Conservation (phyloP, 2,329 filamentous ascomycete species). For the Pseudogymnoascus sp. region DNA sequence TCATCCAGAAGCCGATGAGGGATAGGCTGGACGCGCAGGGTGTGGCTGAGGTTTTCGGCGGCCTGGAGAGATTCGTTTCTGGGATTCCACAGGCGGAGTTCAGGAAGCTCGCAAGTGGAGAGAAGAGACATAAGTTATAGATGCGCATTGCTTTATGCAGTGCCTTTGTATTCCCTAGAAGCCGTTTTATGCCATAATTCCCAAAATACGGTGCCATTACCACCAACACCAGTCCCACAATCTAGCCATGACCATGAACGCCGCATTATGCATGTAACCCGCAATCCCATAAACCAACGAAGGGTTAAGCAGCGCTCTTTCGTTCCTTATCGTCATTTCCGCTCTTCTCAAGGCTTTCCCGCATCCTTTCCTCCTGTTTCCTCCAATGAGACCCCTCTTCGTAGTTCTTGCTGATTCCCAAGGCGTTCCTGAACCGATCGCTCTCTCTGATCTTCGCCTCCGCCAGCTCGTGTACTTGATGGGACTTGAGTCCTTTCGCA, state of each 20-base stretch:
- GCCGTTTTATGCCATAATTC: constrained; percentile 1
- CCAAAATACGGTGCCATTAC: neutral
- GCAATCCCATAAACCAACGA: neutral
- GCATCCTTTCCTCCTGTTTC: constrained; percentile 67
- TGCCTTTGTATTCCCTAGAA: constrained; percentile 11
- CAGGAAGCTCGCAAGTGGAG: constrained; percentile 70
- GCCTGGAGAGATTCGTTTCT: constrained; percentile 64
- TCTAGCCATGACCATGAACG: neutral
- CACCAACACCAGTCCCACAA: neutral
- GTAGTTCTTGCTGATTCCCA: constrained; percentile 82
- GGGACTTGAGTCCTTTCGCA: constrained; percentile 66
- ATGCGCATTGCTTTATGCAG: constrained; percentile 3
- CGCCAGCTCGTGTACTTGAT: constrained; percentile 94
- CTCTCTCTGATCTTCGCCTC: constrained; percentile 95
- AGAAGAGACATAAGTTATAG: constrained; percentile 92
- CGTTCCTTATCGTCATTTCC: constrained; percentile 13
- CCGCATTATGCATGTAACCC: constrained; percentile 8
- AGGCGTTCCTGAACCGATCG: constrained; percentile 75
- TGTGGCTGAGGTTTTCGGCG: constrained; percentile 77
- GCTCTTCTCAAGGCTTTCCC: constrained; percentile 38
- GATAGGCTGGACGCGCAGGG: constrained; percentile 71
- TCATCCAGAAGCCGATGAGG: constrained; percentile 69
- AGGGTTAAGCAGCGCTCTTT: neutral
- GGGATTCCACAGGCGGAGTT: constrained; percentile 81
- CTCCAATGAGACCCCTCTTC: constrained; percentile 83